A percentile compares a stretch with the other conserved stretches of the same genome.
phyloP scores from a whole-genome alignment of 352 stramenopile genomes.

The Globisporangium heterothallicum region DNA sequence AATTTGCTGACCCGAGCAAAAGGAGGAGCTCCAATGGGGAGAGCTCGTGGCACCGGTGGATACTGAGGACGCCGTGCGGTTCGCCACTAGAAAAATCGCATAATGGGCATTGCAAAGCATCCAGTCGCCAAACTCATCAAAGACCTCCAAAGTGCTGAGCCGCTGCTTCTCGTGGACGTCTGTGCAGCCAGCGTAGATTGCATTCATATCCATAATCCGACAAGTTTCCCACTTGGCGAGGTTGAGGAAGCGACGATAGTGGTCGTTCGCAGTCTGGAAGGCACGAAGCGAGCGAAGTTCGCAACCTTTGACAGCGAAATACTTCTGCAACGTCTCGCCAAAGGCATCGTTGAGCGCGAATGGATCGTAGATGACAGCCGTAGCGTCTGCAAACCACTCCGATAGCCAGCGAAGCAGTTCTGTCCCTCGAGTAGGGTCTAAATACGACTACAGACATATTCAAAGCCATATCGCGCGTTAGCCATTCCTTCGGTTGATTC shows the following conservation, averaged over 20 bases:
- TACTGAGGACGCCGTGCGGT: slow-evolving; percentile 8
- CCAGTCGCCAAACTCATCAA: slow-evolving; percentile 72
- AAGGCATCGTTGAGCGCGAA: slow-evolving; percentile 43
- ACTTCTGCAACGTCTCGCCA: slow-evolving; percentile 41
- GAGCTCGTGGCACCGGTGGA: not conserved
- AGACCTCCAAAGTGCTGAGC: slow-evolving; percentile 46
- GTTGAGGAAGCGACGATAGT: slow-evolving; percentile 29
- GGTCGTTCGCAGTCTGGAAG: slow-evolving; percentile 34
- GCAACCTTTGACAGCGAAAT: slow-evolving; percentile 70
- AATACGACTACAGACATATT: slow-evolving; percentile 42
- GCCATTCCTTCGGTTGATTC: too few relatives aligned
- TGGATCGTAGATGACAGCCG: slow-evolving; percentile 59
- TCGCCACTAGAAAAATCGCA: slow-evolving; percentile 47
- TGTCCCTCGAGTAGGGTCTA: slow-evolving; percentile 44
- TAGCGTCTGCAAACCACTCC: slow-evolving; percentile 27
- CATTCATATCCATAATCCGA: slow-evolving; percentile 62
- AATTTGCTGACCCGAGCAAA: slow-evolving; percentile 19
- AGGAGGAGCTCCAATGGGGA: slow-evolving; percentile 25
- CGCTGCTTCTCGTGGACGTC: slow-evolving; percentile 35
- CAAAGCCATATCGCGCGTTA: not conserved
- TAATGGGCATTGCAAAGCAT: slow-evolving; percentile 64
- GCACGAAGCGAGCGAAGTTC: slow-evolving; percentile 37
- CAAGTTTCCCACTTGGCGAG: slow-evolving; percentile 30
- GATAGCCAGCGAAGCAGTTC: slow-evolving; percentile 42
- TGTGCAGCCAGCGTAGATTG: slow-evolving; percentile 34